A percentile compares a stretch with the other conserved stretches of the same genome.
Evolutionary conservation across 768 basidiomycete genomes (phyloP).

Genomic region (Plicaturopsis crispa): DNA sequence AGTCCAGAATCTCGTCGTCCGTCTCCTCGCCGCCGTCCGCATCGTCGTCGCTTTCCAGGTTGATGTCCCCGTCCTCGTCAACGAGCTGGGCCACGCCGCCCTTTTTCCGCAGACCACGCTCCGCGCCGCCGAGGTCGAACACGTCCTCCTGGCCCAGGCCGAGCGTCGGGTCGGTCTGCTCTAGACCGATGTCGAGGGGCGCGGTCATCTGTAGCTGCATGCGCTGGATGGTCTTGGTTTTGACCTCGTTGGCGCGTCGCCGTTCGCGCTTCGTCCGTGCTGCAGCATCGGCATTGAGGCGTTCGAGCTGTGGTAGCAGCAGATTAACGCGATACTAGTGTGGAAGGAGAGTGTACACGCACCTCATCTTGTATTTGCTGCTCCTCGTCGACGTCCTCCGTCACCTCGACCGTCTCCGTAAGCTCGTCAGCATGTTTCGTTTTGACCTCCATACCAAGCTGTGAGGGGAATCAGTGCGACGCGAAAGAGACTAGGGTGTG

Average conservation of each 20-base stretch:
- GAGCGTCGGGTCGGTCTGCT: constrained; percentile 70
- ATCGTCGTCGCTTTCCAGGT: constrained; percentile 29
- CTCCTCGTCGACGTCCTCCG: constrained; percentile 76
- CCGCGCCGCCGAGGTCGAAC: constrained; percentile 73
- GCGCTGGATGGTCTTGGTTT: constrained; percentile 80
- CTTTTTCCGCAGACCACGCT: constrained; percentile 33
- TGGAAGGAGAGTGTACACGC: constrained; percentile 12
- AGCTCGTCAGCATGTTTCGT: constrained; percentile 64
- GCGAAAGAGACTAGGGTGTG: constrained; percentile 1
- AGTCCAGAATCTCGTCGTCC: constrained; percentile 39
- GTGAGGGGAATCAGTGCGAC: constrained; percentile 8
- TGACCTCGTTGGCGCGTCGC: constrained; percentile 82
- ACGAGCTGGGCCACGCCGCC: constrained; percentile 29
- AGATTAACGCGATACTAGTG: too few species aligned
- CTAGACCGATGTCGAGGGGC: constrained; percentile 92
- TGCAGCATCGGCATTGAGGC: constrained; percentile 69
- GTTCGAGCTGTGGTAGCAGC: constrained; percentile 71
- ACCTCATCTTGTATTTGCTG: constrained; percentile 89
- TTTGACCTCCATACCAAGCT: constrained; percentile 85
- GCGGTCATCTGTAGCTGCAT: constrained; percentile 98
- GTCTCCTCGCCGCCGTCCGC: constrained; percentile 18
- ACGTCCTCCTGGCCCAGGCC: constrained; percentile 76
- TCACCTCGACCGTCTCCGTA: constrained; percentile 63
- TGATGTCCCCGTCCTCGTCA: constrained; percentile 30
- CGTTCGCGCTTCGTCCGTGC: constrained; percentile 74